Conservation (phyloP, 2,329 filamentous ascomycete species). For the Fusarium proliferatum region DNA sequence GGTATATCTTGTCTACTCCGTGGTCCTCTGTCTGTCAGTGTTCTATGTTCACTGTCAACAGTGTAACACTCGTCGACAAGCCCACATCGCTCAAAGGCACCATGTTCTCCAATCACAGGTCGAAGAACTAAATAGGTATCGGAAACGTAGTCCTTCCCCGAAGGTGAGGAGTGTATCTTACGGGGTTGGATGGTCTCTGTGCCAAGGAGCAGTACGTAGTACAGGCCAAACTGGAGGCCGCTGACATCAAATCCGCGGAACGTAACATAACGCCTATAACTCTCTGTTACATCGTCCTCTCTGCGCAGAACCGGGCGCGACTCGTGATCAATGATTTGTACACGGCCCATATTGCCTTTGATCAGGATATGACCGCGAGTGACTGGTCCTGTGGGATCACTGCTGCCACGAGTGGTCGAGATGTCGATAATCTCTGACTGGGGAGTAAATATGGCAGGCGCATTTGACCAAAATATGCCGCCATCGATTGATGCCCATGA, state of each 20-base stretch:
- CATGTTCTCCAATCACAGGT: neutral
- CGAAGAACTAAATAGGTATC: neutral
- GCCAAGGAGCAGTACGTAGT: neutral
- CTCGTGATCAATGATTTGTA: neutral
- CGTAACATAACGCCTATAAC: neutral
- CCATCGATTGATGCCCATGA: neutral
- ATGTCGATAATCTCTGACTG: neutral
- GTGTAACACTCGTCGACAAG: neutral
- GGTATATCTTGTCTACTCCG: neutral
- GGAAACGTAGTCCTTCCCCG: too few species aligned
- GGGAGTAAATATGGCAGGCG: neutral
- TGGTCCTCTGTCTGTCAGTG: fast-evolving
- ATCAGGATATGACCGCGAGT: neutral
- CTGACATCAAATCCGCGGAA: neutral
- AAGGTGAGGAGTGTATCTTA: fast-evolving
- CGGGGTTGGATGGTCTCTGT: neutral
- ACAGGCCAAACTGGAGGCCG: neutral
- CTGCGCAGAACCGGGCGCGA: neutral
- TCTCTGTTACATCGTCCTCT: neutral
- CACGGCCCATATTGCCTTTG: neutral
- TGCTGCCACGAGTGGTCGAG: neutral
- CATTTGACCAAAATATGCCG: fast-evolving
- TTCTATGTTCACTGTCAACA: neutral
- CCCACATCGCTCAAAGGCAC: neutral
- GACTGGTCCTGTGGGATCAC: neutral